Base-by-base conservation (phyloP, 495 filamentous ascomycete genomes). In the Xanthoparmelia taractica region DNA sequence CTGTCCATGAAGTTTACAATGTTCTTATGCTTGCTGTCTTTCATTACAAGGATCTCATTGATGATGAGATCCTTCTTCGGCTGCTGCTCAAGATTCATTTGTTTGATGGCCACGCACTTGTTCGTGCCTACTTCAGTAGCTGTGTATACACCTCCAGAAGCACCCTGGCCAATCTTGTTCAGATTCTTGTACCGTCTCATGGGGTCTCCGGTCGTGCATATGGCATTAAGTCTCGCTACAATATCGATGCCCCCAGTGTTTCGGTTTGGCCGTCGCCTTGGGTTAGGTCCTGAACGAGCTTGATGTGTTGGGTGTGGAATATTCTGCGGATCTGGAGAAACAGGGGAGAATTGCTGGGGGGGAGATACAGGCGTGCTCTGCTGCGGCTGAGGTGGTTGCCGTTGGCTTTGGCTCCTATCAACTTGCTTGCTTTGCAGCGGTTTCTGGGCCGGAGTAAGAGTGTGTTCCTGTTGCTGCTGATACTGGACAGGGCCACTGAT, bases 1-100 rank as follows among this genome's bases (percentile, higher is more conserved):
- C 92, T 96, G 78, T 97, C 94, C 76, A 97, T 89, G 75, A 97
- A 98, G 72, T 98, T 98, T 73, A 98, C 94, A 72, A 98, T 96
- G 71, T 98, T 98, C 73, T 89, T 92, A 73, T 98, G 94, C 59
- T 90, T 93, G 77, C 91, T 96, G 70, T 97, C 94, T 77, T 96
- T 96, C 94, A 98, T 98, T 36, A 98, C 94, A 40, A 98, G 74
- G 64, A 98, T 98, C 71, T 98, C 94, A 72, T 98, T 97, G 76
- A 98, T 96, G 67, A 98, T 98, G 11, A 97, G 79, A 70, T 98
- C 94, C 74, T 98, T 98, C 82, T 97, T 98, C 8, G 94, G 94
- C 67, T 98, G 94, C 72, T 97, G 86, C 72, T 97, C 94, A 57
- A 98, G 78, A 66, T 98, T 97, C 94, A 98, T 98, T 79, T 98